Evolutionary conservation across 345 rosid species (phyloP), one percentile per base, ranked within the genome.

Genomic region (Bretschneidera sinensis): DNA sequence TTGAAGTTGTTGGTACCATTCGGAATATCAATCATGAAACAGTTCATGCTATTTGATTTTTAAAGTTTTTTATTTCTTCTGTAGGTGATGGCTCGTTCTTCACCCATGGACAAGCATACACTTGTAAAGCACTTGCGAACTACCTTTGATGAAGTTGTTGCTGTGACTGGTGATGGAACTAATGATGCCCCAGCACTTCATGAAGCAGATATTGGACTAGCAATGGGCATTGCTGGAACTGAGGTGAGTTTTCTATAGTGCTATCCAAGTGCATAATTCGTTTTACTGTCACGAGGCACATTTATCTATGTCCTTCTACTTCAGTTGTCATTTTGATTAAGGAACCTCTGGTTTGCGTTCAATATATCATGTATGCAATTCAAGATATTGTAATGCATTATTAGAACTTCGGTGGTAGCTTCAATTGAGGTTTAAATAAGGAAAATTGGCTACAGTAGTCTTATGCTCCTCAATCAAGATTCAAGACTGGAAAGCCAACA

Each of bases 211-310:
- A 87, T 87, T 66, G 95, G 95, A 67, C 79, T 84, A 48, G 90
- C 95, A 57, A 87, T 84, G 95, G 95, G 95, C 75, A 87, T 84
- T 63, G 88, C 95, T 24, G 95, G 95, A 72, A 87, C 95, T 49
- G 88, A 87, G 90, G 95, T 81, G 18, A 45, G 78, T 62, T 24
- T 24, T 17, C 24, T 19, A 16, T 35, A 60, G 53, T 62, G 52
- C 60, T 33, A 50, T 39, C 43, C 6, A 14, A 63, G 16, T 49
- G 45, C 45, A 39, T 39, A 5, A 39, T 39, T 39, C 45, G 2
- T 39, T 39, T 1, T 5, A 39, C 16, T 9, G 45, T 11, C 45
- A 14, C 10, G 45, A 39, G 45, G 6, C 9, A 4, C 4, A 4
- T 31, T 4, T 31, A 31, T 31, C 9, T 31, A 31, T 31, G 35